Evolutionary conservation across 345 rosid species (phyloP).

Genomic region (Populus nigra): DNA sequence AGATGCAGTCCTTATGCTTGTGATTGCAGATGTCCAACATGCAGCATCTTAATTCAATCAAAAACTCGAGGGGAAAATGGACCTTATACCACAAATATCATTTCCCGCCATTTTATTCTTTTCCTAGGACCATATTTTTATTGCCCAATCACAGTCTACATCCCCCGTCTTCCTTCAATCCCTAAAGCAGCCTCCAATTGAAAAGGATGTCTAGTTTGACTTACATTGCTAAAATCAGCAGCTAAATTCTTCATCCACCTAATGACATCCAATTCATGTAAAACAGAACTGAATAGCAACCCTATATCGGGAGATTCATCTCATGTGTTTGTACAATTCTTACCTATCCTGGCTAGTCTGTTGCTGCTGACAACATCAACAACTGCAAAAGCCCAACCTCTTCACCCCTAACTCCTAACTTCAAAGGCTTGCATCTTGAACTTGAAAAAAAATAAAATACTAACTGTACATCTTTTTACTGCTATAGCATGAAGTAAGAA

Average conservation of each 20-base stretch:
- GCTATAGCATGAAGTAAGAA: background rate
- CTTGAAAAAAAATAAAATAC: too few species aligned
- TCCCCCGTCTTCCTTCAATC: background rate
- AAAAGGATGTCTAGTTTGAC: background rate
- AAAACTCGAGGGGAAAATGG: background rate
- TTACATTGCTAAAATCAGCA: background rate
- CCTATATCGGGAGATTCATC: background rate
- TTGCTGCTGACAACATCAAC: background rate
- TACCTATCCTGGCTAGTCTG: background rate
- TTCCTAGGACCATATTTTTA: background rate
- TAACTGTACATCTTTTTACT: background rate
- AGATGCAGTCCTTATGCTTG: background rate
- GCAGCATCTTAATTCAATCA: background rate
- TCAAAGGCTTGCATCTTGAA: background rate
- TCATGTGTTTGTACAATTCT: background rate
- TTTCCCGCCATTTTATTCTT: background rate
- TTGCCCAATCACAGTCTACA: background rate
- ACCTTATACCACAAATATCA: background rate
- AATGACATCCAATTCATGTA: background rate
- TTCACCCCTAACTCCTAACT: background rate
- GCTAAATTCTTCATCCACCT: background rate
- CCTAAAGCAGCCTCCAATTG: background rate
- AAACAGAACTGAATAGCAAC: background rate
- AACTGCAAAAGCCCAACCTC: background rate
- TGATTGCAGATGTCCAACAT: background rate